Evolutionary conservation across 78 protist genomes (phyloP).

Genomic region (Dictyostelium intermedium): DNA sequence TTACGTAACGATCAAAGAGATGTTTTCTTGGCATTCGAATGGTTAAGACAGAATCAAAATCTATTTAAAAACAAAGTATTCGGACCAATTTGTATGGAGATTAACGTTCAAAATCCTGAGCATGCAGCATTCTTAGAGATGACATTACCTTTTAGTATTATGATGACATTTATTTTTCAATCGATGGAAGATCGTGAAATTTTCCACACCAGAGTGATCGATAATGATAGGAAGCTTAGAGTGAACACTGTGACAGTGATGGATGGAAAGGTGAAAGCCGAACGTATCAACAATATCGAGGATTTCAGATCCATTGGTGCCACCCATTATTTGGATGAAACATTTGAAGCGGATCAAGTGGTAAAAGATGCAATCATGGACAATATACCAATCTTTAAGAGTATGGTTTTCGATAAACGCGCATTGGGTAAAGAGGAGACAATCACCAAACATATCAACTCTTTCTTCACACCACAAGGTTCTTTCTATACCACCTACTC

Average conservation of each 20-base stretch:
- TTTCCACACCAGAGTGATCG: neutral
- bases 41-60: neutral
- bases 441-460: constrained; percentile 38
- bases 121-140: constrained; percentile 71
- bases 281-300: neutral
- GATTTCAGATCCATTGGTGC: constrained; percentile 22
- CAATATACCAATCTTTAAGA: neutral
- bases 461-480: constrained; percentile 74
- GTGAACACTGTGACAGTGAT: neutral
- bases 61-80: constrained; percentile 18
- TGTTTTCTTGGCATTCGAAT: neutral
- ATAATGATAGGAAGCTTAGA: neutral
- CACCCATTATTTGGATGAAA: constrained; percentile 11
- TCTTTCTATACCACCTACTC: constrained; percentile 21
- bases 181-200: neutral
- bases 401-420: constrained; percentile 36
- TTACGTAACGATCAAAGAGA: neutral
- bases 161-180: constrained; percentile 53
- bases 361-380: constrained; percentile 34
- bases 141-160: neutral
- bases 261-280: neutral
- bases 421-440: constrained; percentile 21
- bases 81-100: constrained; percentile 73
- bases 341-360: neutral
- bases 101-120: constrained; percentile 51